phyloP scores from a whole-genome alignment of 768 basidiomycete genomes.

The Lyophyllum decastes region DNA sequence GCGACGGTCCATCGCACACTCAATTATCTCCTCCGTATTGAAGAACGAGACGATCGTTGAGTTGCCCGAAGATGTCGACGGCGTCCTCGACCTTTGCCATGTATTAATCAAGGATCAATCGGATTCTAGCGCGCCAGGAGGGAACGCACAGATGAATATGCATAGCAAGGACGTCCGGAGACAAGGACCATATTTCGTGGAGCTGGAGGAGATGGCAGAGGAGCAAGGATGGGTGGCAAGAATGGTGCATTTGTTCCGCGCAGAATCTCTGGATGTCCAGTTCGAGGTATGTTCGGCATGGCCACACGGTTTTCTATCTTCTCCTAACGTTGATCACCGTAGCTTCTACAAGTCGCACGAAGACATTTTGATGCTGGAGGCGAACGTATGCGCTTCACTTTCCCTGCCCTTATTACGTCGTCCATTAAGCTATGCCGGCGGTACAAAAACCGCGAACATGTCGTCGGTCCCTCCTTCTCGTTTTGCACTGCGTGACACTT shows the following conservation, averaged over 20 bases:
- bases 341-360: conserved; percentile 92
- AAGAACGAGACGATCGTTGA: conserved; percentile 98
- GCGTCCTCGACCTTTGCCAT: conserved; percentile 89
- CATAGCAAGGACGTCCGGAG: conserved; percentile 50
- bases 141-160: conserved; percentile 31
- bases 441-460: conserved; percentile 81
- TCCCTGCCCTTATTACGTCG: conserved; percentile 93
- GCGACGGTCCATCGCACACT: conserved; percentile 90
- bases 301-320: not conserved
- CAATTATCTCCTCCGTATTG: conserved; percentile 89
- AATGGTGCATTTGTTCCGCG: conserved; percentile 94
- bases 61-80: conserved; percentile 90
- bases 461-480: conserved; percentile 40
- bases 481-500: not conserved
- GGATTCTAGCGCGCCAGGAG: conserved; percentile 43
- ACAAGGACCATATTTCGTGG: conserved; percentile 61
- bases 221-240: conserved; percentile 99
- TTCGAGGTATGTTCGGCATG: conserved; percentile 67
- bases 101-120: conserved; percentile 88
- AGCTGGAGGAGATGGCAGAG: conserved; percentile 92
- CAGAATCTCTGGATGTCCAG: conserved; percentile 85
- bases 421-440: conserved; percentile 90
- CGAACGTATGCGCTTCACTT: conserved; percentile 95
- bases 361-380: conserved; percentile 90
- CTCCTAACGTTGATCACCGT: not conserved